Evolutionary conservation across 108 stramenopile genomes (phyloP).

Genomic region (Nannochloropsis salina): DNA sequence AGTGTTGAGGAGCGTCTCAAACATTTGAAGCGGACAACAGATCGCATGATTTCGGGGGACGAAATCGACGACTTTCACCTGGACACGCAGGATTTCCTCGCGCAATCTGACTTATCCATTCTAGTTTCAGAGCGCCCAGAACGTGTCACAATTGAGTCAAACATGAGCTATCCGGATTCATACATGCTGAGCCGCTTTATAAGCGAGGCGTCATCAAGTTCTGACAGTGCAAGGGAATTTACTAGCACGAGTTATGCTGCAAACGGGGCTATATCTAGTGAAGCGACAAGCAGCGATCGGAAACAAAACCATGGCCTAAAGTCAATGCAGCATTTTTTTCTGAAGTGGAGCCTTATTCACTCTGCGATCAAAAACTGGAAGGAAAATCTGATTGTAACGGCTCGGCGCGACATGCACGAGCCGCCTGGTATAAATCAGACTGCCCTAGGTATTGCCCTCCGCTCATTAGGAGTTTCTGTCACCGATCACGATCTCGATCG

Average conservation of each 20-base stretch:
- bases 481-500: background rate
- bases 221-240: background rate
- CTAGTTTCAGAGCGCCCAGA: background rate
- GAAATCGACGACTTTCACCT: background rate
- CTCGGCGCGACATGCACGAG: background rate
- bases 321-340: slow-evolving; percentile 3
- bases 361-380: background rate
- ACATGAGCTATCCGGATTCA: background rate
- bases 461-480: background rate
- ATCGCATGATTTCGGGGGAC: background rate
- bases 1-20: background rate
- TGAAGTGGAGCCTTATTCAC: background rate
- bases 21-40: background rate
- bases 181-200: background rate
- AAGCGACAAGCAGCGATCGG: background rate
- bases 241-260: background rate
- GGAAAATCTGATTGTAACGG: background rate
- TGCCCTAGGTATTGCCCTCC: background rate
- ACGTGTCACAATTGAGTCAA: background rate
- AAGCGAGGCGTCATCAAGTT: background rate
- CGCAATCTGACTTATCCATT: background rate
- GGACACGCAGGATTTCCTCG: slow-evolving; percentile 1
- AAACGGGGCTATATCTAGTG: background rate
- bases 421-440: background rate
- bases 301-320: background rate